Evolutionary conservation across 768 basidiomycete genomes (phyloP).

Genomic region (Filobasidium wieringae): DNA sequence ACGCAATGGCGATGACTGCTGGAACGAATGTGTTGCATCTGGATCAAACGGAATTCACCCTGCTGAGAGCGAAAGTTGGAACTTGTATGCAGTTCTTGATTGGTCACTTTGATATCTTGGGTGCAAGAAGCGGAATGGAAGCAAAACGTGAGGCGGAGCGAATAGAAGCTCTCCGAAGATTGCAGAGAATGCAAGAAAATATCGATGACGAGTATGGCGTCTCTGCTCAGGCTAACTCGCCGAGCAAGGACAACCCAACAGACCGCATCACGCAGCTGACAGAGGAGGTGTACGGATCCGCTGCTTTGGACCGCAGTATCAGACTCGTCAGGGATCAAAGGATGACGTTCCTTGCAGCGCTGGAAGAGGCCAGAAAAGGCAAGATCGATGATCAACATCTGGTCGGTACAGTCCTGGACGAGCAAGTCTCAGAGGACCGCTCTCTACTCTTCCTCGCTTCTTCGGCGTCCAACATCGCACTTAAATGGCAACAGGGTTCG

Average conservation of each 20-base stretch:
- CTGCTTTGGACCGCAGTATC: conserved; percentile 45
- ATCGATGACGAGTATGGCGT: conserved; percentile 34
- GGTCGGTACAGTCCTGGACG: conserved; percentile 83
- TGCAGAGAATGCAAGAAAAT: conserved; percentile 47
- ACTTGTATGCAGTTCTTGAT: conserved; percentile 95
- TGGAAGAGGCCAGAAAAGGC: conserved; percentile 56
- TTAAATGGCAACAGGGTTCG: conserved; percentile 95
- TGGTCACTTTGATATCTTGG: conserved; percentile 93
- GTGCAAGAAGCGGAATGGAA: conserved; percentile 76
- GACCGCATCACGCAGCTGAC: conserved; percentile 14
- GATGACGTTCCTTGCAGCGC: conserved; percentile 44
- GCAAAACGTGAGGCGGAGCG: conserved; percentile 81
- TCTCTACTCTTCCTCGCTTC: conserved; percentile 89
- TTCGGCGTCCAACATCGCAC: conserved; percentile 86
- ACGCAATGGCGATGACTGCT: conserved; percentile 73
- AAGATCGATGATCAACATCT: conserved; percentile 59
- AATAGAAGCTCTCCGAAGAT: conserved; percentile 45
- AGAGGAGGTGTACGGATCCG: conserved; percentile 12
- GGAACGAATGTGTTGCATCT: conserved; percentile 81
- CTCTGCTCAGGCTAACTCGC: conserved; percentile 25
- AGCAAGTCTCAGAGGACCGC: conserved; percentile 84
- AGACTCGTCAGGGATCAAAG: conserved; percentile 66
- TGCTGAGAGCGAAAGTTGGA: conserved; percentile 80
- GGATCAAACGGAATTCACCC: conserved; percentile 75
- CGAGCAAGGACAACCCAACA: conserved; percentile 4